A percentile compares a stretch with the other conserved stretches of the same genome.
These are phyloP conservation scores for Medicago truncatula DNA, from an alignment of 306 rosid species.

Conservation along the genomic window DNA sequence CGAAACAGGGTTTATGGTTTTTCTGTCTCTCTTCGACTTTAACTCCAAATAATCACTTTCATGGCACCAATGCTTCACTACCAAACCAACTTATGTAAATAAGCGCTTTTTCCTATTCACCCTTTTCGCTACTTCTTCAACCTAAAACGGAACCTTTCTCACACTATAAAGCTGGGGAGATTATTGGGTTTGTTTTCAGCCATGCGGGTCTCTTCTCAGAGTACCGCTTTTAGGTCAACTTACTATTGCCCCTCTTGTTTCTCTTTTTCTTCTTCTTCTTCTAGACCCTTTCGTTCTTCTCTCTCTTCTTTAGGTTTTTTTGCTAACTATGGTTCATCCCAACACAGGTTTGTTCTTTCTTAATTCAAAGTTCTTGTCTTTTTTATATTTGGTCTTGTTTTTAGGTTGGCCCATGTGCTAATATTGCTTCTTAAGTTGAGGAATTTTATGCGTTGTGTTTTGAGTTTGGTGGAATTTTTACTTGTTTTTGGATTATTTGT, in stretches of 20 bases:
- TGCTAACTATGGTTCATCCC: conserved; percentile 51
- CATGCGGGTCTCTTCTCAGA: conserved; percentile 69
- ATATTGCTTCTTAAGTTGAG: not conserved
- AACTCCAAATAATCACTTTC: not conserved
- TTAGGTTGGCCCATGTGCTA: conserved; percentile 9
- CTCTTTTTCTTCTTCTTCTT: conserved; percentile 49
- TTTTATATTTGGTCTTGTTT: conserved; percentile 6
- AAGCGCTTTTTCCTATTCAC: not conserved
- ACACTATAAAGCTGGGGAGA: conserved; percentile 61
- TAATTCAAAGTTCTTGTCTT: conserved; percentile 1
- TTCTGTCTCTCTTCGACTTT: not conserved
- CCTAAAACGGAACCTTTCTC: not conserved
- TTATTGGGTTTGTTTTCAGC: conserved; percentile 56
- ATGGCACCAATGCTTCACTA: not conserved
- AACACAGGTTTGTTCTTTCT: conserved; percentile 52
- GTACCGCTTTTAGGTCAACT: conserved; percentile 51
- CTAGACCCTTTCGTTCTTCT: conserved; percentile 45
- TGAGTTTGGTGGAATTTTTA: conserved; percentile 6
- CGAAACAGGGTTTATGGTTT: not conserved
- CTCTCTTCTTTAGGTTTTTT: conserved; percentile 56
- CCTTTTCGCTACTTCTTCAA: not conserved
- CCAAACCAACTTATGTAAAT: not conserved
- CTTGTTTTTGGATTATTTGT: conserved; percentile 25
- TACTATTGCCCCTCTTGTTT: conserved; percentile 64
- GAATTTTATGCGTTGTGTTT: not conserved